Conservation (phyloP, 768 basidiomycete genomes). For the Suillus clintonianus region DNA sequence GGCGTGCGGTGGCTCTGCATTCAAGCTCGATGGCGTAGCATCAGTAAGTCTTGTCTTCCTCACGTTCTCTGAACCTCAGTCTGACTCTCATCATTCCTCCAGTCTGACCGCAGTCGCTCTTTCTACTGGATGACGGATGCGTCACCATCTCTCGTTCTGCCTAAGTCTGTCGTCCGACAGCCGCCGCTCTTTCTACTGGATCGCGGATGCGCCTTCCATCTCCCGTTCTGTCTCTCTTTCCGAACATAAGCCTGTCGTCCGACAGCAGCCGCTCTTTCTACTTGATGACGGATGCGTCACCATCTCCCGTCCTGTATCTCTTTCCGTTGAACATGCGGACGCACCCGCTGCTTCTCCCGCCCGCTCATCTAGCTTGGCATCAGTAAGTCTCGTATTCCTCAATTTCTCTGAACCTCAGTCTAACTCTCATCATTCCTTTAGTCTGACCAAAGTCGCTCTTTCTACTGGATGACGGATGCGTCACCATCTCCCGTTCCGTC, state of each 20-base stretch:
- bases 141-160: neutral
- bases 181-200: neutral
- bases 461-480: neutral
- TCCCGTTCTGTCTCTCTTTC: no score
- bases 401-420: no score
- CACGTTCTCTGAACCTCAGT: neutral
- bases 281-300: no score
- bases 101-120: neutral
- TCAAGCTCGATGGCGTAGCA: neutral
- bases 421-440: no score
- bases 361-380: no score
- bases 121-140: neutral
- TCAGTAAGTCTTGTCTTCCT: neutral
- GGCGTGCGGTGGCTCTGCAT: neutral
- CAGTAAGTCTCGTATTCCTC: no score
- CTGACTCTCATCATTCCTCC: neutral
- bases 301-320: no score
- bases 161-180: neutral
- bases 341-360: no score
- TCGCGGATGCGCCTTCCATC: neutral
- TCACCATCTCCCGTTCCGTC: neutral
- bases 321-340: no score
- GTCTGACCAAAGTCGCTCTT: neutral
- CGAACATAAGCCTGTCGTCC: no score
- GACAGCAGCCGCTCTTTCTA: no score